A percentile compares a stretch with the other conserved stretches of the same genome.
Conservation (phyloP, 495 filamentous ascomycete genomes). For the Antarctomyces pellizariae region DNA sequence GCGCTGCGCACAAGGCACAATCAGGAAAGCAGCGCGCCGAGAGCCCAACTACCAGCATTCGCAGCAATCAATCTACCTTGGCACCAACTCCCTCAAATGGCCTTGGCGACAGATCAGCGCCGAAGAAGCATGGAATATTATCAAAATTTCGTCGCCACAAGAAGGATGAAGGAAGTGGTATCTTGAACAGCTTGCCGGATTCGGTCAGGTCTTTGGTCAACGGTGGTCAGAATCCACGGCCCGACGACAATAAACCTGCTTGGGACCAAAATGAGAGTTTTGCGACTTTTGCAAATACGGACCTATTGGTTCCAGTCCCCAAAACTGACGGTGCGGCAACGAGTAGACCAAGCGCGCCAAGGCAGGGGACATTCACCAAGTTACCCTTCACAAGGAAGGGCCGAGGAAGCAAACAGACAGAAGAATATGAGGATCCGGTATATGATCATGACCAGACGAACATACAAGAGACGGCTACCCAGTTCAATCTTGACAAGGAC, state of each 20-base stretch:
- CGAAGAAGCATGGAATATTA: no score
- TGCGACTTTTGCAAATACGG: constrained; percentile 9
- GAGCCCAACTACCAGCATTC: constrained; percentile 28
- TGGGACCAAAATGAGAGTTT: constrained; percentile 23
- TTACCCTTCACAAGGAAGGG: constrained; percentile 25
- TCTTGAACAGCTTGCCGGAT: no score
- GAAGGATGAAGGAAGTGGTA: no score
- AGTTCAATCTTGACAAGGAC: constrained; percentile 64
- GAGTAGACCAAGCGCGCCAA: constrained; percentile 15
- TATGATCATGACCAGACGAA: constrained; percentile 23
- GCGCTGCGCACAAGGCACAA: no score
- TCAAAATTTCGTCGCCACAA: no score
- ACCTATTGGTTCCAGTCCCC: constrained; percentile 10
- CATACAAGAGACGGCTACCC: constrained; percentile 19
- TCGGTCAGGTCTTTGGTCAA: no score
- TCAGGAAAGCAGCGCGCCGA: no score
- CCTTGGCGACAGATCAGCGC: no score
- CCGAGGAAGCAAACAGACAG: constrained; percentile 10
- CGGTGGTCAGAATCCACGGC: no score
- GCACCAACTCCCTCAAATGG: no score
- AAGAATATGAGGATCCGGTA: constrained; percentile 12
- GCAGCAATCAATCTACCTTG: not conserved
- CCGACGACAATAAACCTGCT: constrained; percentile 20
- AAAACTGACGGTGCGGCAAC: constrained; percentile 12
- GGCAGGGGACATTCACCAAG: constrained; percentile 34